Conservation (phyloP, 2,329 filamentous ascomycete species). For the Chrysoporthe deuterocubensis region DNA sequence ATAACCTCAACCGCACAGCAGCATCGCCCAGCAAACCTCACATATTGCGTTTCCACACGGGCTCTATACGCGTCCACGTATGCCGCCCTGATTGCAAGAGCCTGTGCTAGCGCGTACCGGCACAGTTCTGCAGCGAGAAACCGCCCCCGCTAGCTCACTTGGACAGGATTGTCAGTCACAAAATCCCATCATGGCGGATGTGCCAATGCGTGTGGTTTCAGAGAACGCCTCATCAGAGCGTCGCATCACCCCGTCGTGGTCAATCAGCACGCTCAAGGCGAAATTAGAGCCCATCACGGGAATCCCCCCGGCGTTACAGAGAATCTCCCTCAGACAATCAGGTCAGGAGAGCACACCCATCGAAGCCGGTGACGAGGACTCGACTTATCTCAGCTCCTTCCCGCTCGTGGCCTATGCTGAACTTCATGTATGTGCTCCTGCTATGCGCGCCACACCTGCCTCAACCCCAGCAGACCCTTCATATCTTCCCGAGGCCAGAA, state of each 20-base stretch:
- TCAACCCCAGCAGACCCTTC: neutral
- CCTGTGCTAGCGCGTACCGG: too few species aligned
- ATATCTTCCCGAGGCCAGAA: neutral
- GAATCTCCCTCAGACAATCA: conserved; percentile 70
- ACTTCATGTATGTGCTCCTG: conserved; percentile 68
- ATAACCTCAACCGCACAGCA: neutral
- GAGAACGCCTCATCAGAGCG: conserved; percentile 83
- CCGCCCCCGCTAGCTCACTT: too few species aligned
- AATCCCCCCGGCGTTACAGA: conserved; percentile 80
- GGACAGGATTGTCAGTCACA: conserved; percentile 10
- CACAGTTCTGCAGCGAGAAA: too few species aligned
- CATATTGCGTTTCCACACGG: neutral
- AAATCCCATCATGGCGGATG: conserved; percentile 63
- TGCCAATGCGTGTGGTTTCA: conserved; percentile 75
- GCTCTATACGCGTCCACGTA: too few species aligned
- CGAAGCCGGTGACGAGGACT: conserved; percentile 74
- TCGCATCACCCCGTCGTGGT: conserved; percentile 91
- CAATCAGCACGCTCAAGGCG: conserved; percentile 78
- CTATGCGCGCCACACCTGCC: neutral
- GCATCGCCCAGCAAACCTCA: neutral
- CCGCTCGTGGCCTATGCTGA: conserved; percentile 76
- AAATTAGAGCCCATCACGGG: conserved; percentile 94
- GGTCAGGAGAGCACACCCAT: conserved; percentile 66
- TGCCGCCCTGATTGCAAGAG: too few species aligned
- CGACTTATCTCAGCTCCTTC: conserved; percentile 65